Evolutionary conservation across 1,284 basidiomycete genomes (phyloP).

Genomic region (Pulchroboletus neoregius): DNA sequence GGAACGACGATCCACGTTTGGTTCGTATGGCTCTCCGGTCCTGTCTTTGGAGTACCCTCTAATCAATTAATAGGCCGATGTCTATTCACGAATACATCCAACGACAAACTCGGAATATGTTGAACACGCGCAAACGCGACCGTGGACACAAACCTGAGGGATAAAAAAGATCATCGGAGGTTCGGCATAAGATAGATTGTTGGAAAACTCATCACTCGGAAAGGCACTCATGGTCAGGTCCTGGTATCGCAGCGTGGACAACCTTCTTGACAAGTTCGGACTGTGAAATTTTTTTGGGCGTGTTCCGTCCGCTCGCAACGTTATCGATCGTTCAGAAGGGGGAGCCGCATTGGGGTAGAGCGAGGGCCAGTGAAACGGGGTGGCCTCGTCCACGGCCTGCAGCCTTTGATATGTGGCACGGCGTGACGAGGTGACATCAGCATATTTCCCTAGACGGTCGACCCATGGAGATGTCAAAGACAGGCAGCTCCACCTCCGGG

Average conservation of each 20-base stretch:
- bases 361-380: slow-evolving; percentile 12
- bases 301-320: slow-evolving; percentile 5
- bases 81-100: slow-evolving; percentile 3
- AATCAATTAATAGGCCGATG: slow-evolving; percentile 15
- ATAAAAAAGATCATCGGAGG: neutral
- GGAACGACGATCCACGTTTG: slow-evolving; percentile 15
- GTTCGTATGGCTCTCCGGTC: slow-evolving; percentile 8
- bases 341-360: slow-evolving; percentile 13
- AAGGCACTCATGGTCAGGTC: slow-evolving; percentile 1
- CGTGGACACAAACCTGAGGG: slow-evolving; percentile 1
- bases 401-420: slow-evolving; percentile 1
- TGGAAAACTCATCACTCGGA: slow-evolving; percentile 1
- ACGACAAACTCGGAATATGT: slow-evolving; percentile 8
- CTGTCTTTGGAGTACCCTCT: slow-evolving; percentile 1
- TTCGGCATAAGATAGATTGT: slow-evolving; percentile 2
- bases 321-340: slow-evolving; percentile 20
- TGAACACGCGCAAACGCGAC: slow-evolving; percentile 3
- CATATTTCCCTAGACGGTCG: neutral
- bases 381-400: slow-evolving; percentile 3
- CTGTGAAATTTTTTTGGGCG: slow-evolving; percentile 13
- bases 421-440: slow-evolving; percentile 7
- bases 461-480: neutral
- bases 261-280: slow-evolving; percentile 18
- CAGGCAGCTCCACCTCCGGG: neutral
- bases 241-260: slow-evolving; percentile 11